phyloP scores from a whole-genome alignment of 805 yeast species.

The Pichia eremophila region DNA sequence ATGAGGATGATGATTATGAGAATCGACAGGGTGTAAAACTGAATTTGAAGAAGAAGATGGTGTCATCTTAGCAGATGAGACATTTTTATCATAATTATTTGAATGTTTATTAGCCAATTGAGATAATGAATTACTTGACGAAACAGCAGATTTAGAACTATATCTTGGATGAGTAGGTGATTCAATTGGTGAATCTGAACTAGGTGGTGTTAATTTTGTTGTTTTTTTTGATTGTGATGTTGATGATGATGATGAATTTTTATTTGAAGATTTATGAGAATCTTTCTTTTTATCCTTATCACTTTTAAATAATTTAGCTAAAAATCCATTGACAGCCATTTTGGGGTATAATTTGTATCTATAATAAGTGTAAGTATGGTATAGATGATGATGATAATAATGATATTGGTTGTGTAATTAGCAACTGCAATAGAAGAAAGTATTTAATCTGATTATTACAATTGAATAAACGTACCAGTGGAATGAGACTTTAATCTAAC shows the following conservation, averaged over 20 bases:
- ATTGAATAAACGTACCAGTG: too few relatives aligned
- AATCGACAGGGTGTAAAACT: constrained; percentile 8
- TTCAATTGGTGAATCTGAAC: neutral
- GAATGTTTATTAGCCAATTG: neutral
- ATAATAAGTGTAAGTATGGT: too few relatives aligned
- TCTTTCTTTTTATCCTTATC: constrained; percentile 1
- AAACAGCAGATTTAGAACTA: neutral
- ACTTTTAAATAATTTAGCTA: constrained; percentile 3
- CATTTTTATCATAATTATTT: neutral
- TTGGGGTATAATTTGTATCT: neutral
- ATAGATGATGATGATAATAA: too few relatives aligned
- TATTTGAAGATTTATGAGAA: neutral
- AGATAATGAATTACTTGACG: neutral
- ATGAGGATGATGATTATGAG: constrained; percentile 7
- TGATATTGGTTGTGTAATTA: too few relatives aligned
- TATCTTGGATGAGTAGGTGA: neutral
- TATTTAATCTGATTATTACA: too few relatives aligned
- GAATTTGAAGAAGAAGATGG: constrained; percentile 3
- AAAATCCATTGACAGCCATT: constrained; percentile 3
- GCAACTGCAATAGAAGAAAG: too few relatives aligned
- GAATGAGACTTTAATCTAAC: too few relatives aligned
- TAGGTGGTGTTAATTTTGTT: neutral
- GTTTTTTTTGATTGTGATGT: neutral
- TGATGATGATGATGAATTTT: neutral
- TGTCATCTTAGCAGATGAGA: neutral